Conservation (phyloP, 805 yeast genomes). For the Ogataea pilisensis region DNA sequence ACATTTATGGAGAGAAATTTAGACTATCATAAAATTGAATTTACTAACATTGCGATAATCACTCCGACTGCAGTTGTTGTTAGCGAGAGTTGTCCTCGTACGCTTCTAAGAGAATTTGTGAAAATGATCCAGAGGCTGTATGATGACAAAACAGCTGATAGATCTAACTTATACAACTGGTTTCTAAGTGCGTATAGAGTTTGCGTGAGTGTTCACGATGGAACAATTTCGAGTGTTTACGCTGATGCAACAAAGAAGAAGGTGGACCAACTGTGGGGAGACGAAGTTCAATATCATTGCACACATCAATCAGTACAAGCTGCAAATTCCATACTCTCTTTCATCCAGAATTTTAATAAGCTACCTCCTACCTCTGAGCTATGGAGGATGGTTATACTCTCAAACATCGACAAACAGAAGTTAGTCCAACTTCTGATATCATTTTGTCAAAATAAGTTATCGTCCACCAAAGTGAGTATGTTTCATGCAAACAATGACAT, state of each 20-base stretch:
- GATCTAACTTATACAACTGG: neutral
- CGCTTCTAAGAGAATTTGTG: neutral
- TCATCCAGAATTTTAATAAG: conserved; percentile 2
- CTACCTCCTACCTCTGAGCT: neutral
- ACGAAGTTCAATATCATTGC: conserved; percentile 1
- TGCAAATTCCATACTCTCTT: neutral
- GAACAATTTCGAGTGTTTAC: neutral
- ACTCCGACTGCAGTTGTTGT: neutral
- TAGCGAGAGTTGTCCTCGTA: neutral
- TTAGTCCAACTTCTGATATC: neutral
- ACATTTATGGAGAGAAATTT: conserved; percentile 3
- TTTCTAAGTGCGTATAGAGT: neutral
- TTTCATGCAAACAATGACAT: neutral
- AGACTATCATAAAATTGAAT: neutral
- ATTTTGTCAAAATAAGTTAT: neutral
- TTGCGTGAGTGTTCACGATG: neutral
- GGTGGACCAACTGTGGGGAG: conserved; percentile 1
- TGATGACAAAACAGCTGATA: neutral
- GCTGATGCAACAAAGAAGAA: neutral
- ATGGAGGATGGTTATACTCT: neutral
- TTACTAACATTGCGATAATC: neutral
- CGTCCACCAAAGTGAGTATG: neutral
- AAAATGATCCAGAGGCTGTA: neutral
- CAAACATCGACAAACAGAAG: neutral
- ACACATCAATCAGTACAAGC: neutral